Percentiles rank a stretch among this genome's conserved stretches.
Conservation (phyloP, 768 basidiomycete species). For the Lactarius sanguifluus region DNA sequence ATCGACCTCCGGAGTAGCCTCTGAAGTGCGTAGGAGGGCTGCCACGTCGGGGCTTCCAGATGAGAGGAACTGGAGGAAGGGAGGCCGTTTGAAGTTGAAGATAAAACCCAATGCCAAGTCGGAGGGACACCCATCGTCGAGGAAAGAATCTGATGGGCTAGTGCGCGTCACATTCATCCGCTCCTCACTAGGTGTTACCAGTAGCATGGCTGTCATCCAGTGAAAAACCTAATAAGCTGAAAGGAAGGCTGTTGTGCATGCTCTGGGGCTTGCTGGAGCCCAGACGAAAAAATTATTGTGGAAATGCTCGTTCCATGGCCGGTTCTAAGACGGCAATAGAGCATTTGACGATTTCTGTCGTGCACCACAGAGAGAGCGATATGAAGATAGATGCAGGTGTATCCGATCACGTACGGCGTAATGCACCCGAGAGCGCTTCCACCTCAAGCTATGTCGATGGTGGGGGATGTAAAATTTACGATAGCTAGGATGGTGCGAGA, state of each 20-base stretch:
- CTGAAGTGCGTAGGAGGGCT: not conserved
- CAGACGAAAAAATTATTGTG: constrained; percentile 50
- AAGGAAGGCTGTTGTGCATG: constrained; percentile 64
- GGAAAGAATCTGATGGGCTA: not conserved
- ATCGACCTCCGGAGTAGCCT: constrained; percentile 12
- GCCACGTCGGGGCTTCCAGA: not conserved
- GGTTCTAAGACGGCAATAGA: constrained; percentile 45
- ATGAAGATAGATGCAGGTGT: too few species aligned
- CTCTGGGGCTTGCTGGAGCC: constrained; percentile 50
- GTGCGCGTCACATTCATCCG: constrained; percentile 36
- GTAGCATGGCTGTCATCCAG: constrained; percentile 61
- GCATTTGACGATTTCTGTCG: constrained; percentile 40
- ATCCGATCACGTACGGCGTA: too few species aligned
- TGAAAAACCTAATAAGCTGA: constrained; percentile 66
- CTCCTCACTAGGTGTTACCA: constrained; percentile 68
- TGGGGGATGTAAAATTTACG: too few species aligned
- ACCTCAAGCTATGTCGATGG: too few species aligned
- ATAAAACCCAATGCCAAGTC: too few species aligned
- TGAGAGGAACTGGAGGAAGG: not conserved
- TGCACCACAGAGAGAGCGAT: too few species aligned
- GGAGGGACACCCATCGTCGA: too few species aligned
- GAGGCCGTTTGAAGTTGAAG: not conserved
- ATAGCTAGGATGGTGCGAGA: too few species aligned
- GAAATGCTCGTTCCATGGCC: constrained; percentile 36
- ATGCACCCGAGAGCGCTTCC: constrained; percentile 1